Percentiles rank a stretch among this genome's conserved stretches.
These are phyloP conservation scores for Hura crepitans DNA, from an alignment of 441 rosid species.

Conservation along the genomic window DNA sequence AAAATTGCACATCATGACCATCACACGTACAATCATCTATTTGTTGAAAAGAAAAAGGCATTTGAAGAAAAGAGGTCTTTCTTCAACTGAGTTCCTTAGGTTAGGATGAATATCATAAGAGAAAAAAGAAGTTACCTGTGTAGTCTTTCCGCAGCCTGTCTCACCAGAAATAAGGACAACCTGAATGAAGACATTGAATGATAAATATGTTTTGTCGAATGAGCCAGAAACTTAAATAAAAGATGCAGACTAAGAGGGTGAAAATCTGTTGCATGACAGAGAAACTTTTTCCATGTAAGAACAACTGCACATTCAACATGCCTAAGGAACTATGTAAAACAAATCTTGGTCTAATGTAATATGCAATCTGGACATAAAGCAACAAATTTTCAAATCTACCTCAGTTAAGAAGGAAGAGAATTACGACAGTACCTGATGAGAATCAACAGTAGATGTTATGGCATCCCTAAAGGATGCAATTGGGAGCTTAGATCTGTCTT, in stretches of 20 bases:
- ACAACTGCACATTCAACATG: not conserved
- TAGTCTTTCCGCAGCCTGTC: conserved; percentile 98
- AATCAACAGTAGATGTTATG: conserved; percentile 68
- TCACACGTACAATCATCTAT: not conserved
- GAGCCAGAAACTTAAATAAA: not conserved
- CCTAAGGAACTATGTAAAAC: not conserved
- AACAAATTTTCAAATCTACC: conserved; percentile 16
- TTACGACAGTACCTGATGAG: conserved; percentile 59
- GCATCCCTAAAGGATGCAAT: conserved; percentile 67
- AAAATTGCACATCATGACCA: not conserved
- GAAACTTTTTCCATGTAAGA: not conserved
- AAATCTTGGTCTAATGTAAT: conserved; percentile 2
- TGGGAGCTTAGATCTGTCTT: conserved; percentile 73
- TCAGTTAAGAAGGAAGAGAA: not conserved
- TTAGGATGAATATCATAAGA: conserved; percentile 11
- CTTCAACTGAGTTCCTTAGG: not conserved
- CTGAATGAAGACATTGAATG: conserved; percentile 37
- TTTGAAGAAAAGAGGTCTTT: not conserved
- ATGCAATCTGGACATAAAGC: not conserved
- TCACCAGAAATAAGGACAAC: conserved; percentile 90
- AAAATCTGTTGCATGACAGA: not conserved
- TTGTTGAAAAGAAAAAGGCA: not conserved
- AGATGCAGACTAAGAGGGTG: not conserved
- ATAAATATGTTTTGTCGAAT: conserved; percentile 10
- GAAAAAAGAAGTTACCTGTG: conserved; percentile 63